Base-by-base conservation (phyloP, 176 grass and related monocot genomes). In the Melocanna baccifera region DNA sequence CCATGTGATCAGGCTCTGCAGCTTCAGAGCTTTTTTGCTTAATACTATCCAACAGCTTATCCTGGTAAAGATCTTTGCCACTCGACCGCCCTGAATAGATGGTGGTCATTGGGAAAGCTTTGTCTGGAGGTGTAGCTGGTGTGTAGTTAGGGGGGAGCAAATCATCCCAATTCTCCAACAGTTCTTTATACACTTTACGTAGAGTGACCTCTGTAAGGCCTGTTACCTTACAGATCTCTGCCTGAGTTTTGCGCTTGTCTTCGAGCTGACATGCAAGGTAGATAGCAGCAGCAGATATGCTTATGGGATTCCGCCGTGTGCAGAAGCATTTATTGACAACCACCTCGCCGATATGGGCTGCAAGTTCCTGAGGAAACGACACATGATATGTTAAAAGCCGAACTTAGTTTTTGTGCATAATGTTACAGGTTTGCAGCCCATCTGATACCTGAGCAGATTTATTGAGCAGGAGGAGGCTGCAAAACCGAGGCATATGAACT, bases 401-500 rank as follows among this genome's bases (percentile, higher is more conserved):
- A 30, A 40, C 41, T 67, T 37, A 32, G 4, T 45, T 22, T 83
- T 40, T 39, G n/a, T 1, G 32, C 72, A 65, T 39, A 70, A 62
- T 22, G 26, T 75, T 66, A 40, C 57, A 48, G 73, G 67, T 59
- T 39, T 75, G 45, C 22, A 63, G 45, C 74, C 73, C 62, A 40
- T 53, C 30, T 76, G 13, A 64, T 93, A 98, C 96, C 96, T 95
- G 96, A 67, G 96, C 96, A 70, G 96, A 98, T 89, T 98, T 95
- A 89, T 98, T 98, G 77, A 98, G 89, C 83, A 94, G 96, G 65
- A 98, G 93, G 30, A 98, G 88, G 12, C 82, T 98, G 83, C 96
- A 98, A 86, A 98, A 98, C 52, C 96, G 85, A 85, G 96, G 96
- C 96, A 98, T 98, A 73, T 98, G 96, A 68, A 98, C 96, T 55